Base-by-base conservation (phyloP, 345 rosid genomes). In the Eucalyptus tenuipes region DNA sequence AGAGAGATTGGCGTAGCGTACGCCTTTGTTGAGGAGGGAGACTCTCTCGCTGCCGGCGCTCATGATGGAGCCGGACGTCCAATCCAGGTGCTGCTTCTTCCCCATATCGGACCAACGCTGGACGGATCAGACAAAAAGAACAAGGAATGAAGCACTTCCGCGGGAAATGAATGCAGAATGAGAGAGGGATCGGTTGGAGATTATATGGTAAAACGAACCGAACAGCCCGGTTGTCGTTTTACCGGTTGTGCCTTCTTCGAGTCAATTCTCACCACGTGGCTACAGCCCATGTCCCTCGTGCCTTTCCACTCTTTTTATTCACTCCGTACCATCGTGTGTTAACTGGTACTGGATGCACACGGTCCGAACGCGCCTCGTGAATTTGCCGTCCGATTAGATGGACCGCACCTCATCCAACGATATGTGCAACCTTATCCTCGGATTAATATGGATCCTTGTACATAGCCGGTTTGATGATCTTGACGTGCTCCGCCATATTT, bases 11-110 rank as follows among this genome's bases (percentile, higher is more conserved):
- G 66, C 25, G 33, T 31, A 88, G 49, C 64, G 52, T 49, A 94
- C 96, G 93, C 93, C 94, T 53, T 94, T 93, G 85, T 92, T 88
- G 81, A 96, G 91, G 68, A 96, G 95, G 86, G 96, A 92, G 75
- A 92, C 93, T 91, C 94, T 92, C 82, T 93, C 94, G 88, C 93
- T 92, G 52, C 95, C 95, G 49, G 93, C 68, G 44, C 89, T 91
- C 88, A 93, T 86, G 87, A 91, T 82, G 91, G 91, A 89, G 89
- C 92, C 94, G 85, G 97, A 91, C 40, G 92, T 91, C 93, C 96
- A 93, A 88, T 93, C 94, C 91, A 92, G 86, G 50, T 92, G 92
- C 91, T 85, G 92, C 88, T 95, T 93, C 95, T 93, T 94, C 82
- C 97, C 97, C 98, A 95, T 95, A 88, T 40, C 57, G 84, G 47